Evolutionary conservation across 2,329 filamentous ascomycete genomes (phyloP), one percentile per base, ranked within the genome.

Genomic region (Curvularia lunata): DNA sequence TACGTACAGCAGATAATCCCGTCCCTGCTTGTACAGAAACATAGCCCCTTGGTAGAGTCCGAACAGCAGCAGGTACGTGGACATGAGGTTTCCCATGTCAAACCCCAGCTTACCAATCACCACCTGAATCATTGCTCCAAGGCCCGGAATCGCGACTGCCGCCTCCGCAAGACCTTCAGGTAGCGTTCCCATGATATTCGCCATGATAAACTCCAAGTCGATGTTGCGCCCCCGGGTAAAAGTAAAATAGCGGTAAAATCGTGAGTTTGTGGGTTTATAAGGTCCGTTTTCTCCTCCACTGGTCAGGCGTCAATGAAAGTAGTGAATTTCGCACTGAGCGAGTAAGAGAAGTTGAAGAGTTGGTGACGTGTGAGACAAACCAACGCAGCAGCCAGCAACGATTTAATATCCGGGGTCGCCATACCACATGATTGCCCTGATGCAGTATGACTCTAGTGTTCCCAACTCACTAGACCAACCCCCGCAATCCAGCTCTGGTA

Each of bases 51-150:
- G 79, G 19, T 67, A 66, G 3, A 77, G 41, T 5, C 77, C 80
- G 45, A 81, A 76, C n/a, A 79, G 34, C 32, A 83, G 64, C 3
- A 82, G 68, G 25, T 75, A 74, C 62, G 1, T 79, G 78, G 27
- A 83, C 81, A 48, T 81, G 63, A 40, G 83, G 58, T 19, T 57
- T 5, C 80, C 81, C 55, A 83, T 76, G 60, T 84, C 82, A 51
- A 84, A 75, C 7, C 81, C 80, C 23, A 82, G 28, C 46, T 48
- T 57, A 37, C 46, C 46, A 8, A 57, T 38, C 4, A 57, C 10
- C 21, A 57, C 21, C 49, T 57, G 54, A 12, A 48, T 4, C 7
- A 57, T 19, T n/a, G 54, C 50, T 16, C 54, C 54, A 23, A 57
- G 5, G 0, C 54, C 54, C 3, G 54, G 54, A 37, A 48, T 48